phyloP scores from a whole-genome alignment of 805 yeast species.

The Starmerella vitae region DNA sequence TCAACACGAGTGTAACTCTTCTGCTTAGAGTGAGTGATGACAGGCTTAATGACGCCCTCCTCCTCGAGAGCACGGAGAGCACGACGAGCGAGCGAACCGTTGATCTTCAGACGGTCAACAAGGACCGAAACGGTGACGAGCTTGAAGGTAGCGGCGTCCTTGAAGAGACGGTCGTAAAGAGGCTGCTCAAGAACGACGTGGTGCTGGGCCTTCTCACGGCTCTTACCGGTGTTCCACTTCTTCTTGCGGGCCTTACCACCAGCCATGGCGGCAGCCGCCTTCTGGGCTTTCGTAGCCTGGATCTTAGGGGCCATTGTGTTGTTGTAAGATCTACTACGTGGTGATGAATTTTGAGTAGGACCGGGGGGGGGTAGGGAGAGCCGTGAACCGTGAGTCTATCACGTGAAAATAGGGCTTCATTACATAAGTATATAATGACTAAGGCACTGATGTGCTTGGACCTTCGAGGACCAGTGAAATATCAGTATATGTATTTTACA shows the following conservation, averaged over 20 bases:
- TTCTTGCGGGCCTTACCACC: constrained; percentile 99
- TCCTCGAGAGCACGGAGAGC: constrained; percentile 91
- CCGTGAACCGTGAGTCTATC: constrained; percentile 9
- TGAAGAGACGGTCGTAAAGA: constrained; percentile 96
- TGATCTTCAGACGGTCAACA: constrained; percentile 97
- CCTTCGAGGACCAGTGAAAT: too few relatives aligned
- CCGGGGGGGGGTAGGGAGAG: constrained; percentile 2
- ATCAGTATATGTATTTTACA: too few relatives aligned
- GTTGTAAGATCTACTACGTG: constrained; percentile 3
- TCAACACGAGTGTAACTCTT: constrained; percentile 57
- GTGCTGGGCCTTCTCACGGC: constrained; percentile 99
- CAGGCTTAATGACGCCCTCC: constrained; percentile 89
- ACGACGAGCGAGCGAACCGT: constrained; percentile 98
- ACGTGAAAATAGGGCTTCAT: constrained; percentile 15
- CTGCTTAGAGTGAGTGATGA: constrained; percentile 92
- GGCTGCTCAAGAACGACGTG: constrained; percentile 94
- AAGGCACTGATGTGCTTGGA: background rate
- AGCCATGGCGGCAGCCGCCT: constrained; percentile 99
- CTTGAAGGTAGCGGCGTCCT: constrained; percentile 99
- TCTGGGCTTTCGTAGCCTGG: constrained; percentile 98
- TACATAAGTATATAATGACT: too few relatives aligned
- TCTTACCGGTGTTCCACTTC: constrained; percentile 99
- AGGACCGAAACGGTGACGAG: constrained; percentile 94
- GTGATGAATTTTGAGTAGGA: constrained; percentile 10
- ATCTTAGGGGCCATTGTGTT: constrained; percentile 94